Evolutionary conservation across 2,329 filamentous ascomycete genomes (phyloP), one percentile per base, ranked within the genome.

Genomic region (Paramyrothecium sp.): DNA sequence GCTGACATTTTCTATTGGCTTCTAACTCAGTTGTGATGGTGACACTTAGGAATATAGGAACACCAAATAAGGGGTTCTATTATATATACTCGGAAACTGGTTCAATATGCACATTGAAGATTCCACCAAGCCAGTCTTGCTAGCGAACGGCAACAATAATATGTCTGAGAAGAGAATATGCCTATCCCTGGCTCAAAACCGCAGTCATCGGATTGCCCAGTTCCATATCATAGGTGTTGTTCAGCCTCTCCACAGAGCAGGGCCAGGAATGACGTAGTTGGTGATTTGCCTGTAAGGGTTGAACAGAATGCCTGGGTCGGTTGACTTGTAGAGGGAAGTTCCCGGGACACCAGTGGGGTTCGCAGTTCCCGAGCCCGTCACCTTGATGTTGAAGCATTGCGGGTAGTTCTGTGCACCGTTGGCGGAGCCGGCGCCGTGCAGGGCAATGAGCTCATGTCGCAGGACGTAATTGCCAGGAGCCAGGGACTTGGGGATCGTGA

Each of bases 351-450:
- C 71, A 3, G 56, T 56, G 3, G 71, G 71, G 20, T 65, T 66
- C 2, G 73, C 67, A 30, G 67, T 65, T 16, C 74, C 73, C 16
- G 69, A 69, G 3, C 78, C 78, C 44, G 70, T 74, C 48, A 82
- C 73, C 58, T 74, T 70, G 26, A 81, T 66, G 58, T 81, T 81
- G 58, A 81, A 69, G 64, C 80, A 83, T 66, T 81, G 77, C 10
- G 80, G 79, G 61, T 83, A 83, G 59, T 76, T 75, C 68, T 83
- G 80, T 0, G 80, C 79, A 21, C 79, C 79, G 53, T 79, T 77
- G 21, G 74, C 71, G 2, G 67, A 59, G 17, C 71, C 69, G 1
- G 73, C 73, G 0, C 70, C 66, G 54, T 83, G 80, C n/a, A 83
- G 67, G 2, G 80, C 80, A 54, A 83, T 78, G 50, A 83, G 78